Base-by-base conservation (phyloP, 768 basidiomycete species). In the Boletus sensibilis region DNA sequence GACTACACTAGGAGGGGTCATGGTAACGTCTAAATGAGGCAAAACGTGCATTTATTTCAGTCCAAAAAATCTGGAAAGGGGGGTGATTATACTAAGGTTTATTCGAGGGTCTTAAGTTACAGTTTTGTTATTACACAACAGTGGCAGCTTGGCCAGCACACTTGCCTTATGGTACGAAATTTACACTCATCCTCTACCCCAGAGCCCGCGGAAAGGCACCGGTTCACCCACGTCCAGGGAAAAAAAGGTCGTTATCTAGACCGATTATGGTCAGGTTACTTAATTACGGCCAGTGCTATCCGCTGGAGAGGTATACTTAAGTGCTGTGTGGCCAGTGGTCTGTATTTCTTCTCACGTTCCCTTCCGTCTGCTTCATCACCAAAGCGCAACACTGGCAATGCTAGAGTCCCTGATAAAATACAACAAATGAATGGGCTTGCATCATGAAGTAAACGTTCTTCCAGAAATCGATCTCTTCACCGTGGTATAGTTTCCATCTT, bases 291-390 rank as follows among this genome's bases (percentile, higher is more conserved):
- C 18, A 52, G n/a, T 20, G 12, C 27, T 44, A 27, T 55, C 8
- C 34, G 10, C 6, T 49, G 21, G 31, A 34, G 41, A n/a, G 31
- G 21, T 64, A 65, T 65, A n/a, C n/a, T n/a, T n/a, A 58, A 62
- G 50, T 57, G 63, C 47, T 47, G 48, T 47, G 48, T 51, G 33
- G 31, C 25, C 35, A 23, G 21, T 55, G 13, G 12, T 33, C 39
- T 20, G 43, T 4, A 7, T 6, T 52, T 33, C 57, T 62, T 66
- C 65, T 59, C 65, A 67, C 65, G 60, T 56, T 53, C 20, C 55
- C 41, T 29, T 54, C 34, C 39, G 41, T 62, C 58, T 53, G 27
- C 53, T 58, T 43, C 61, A 46, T 56, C 59, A 11, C 47, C n/a
- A 55, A 53, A 43, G 25, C 33, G n/a, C 55, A 39, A 47, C 46